phyloP scores from a whole-genome alignment of 139 green algal species.

The Asterochloris sp. region DNA sequence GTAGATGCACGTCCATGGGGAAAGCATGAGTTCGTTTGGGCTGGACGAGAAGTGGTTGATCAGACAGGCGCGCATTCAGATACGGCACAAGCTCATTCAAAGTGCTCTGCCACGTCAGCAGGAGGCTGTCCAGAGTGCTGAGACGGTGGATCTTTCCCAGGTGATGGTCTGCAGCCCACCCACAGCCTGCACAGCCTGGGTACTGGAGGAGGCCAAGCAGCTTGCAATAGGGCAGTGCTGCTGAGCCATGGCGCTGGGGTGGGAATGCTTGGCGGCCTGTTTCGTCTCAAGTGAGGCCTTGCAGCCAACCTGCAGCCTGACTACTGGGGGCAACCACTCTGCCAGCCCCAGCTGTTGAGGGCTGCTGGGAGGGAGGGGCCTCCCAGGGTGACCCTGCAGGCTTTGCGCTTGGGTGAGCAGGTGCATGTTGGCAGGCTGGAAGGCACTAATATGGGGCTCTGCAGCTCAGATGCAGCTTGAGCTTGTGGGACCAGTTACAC shows the following conservation, averaged over 20 bases:
- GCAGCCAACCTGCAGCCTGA: too few relatives aligned
- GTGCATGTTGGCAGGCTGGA: too few relatives aligned
- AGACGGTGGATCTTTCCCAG: background rate
- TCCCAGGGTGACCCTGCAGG: too few relatives aligned
- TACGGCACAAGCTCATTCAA: slow-evolving; percentile 15
- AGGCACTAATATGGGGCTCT: too few relatives aligned
- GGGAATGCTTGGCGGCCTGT: background rate
- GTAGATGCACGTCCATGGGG: slow-evolving; percentile 11
- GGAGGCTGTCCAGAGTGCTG: background rate
- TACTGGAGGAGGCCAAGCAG: background rate
- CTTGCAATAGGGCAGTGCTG: background rate
- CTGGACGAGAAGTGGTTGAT: slow-evolving; percentile 17
- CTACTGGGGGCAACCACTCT: too few relatives aligned
- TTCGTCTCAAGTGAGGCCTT: too few relatives aligned
- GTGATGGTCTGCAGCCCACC: slow-evolving; percentile 7
- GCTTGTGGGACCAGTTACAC: too few relatives aligned
- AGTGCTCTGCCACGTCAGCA: background rate
- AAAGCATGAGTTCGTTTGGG: background rate
- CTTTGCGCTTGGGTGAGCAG: too few relatives aligned
- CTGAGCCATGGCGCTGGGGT: background rate
- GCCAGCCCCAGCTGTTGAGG: too few relatives aligned
- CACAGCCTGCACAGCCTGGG: background rate
- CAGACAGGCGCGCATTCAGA: slow-evolving; percentile 9
- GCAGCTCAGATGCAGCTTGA: too few relatives aligned
- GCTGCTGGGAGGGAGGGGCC: too few relatives aligned